Evolutionary conservation across 2,329 filamentous ascomycete species (phyloP), one percentile per base, ranked within the genome.

Genomic region (Gremmenia infestans): DNA sequence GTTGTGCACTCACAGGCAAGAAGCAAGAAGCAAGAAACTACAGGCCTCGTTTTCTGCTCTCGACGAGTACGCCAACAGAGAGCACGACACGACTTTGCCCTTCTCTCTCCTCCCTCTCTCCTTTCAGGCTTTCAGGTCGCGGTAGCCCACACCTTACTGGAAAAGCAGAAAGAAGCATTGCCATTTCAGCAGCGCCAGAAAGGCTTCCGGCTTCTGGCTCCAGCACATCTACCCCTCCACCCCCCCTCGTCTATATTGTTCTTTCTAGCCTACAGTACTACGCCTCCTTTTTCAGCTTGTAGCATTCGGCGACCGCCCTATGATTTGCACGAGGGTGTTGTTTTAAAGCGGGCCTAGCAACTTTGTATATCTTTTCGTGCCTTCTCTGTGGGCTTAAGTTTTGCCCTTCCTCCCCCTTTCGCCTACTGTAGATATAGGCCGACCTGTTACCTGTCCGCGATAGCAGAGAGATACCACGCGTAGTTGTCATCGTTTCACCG

Each of bases 281-380:
- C 56, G 25, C 54, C 53, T 48, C 61, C 59, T 59, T 58, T 49
- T 47, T 52, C 52, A 23, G 8, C 51, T 51, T 53, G 52, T 53
- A 57, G 46, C 50, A 45, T 51, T 55, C 56, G 50, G 48, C 55
- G 54, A 61, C 55, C 56, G 37, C 37, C 50, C 25, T n/a, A 47
- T 28, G 53, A 54, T 61, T 55, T 61, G 53, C 58, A 48, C 57
- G 48, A 50, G 59, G 55, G 57, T 60, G 40, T 54, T 35, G 37
- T 45, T 57, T 53, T 54, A 25, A 55, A 48, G 54, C 50, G 52
- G 56, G 42, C 43, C 46, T 42, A 48, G 40, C 42, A 25, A 42
- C 28, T 48, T 53, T 60, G 36, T 58, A 61, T 63, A 61, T 61
- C 58, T 60, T 55, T 56, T 60, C 59, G 48, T 47, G 47, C 55